A percentile compares a stretch with the other conserved stretches of the same genome.
phyloP scores from a whole-genome alignment of 768 basidiomycete genomes.

The Chalciporus sphaerocephalus region DNA sequence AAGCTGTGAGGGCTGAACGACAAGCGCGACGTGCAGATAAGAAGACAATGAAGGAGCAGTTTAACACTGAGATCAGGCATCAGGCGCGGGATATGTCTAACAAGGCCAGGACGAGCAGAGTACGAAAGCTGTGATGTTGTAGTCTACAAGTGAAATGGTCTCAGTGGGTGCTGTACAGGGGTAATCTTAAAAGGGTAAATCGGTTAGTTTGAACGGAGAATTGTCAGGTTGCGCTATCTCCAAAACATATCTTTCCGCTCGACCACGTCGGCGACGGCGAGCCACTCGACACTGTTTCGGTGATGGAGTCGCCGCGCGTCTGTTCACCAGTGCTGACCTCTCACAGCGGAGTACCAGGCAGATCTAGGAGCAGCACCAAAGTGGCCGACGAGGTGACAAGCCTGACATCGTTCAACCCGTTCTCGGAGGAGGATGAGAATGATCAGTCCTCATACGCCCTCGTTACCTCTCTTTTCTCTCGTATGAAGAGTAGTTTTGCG shows the following conservation, averaged over 20 bases:
- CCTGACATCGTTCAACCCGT: conserved; percentile 86
- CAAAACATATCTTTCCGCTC: too few species aligned
- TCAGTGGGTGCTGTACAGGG: background rate
- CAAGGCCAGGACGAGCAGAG: conserved; percentile 33
- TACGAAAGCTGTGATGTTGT: conserved; percentile 19
- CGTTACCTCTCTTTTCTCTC: conserved; percentile 74
- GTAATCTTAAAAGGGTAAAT: conserved; percentile 12
- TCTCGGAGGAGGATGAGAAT: conserved; percentile 89
- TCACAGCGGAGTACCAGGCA: conserved; percentile 43
- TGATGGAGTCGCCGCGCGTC: conserved; percentile 34
- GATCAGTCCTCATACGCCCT: conserved; percentile 84
- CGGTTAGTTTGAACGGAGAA: conserved; percentile 7
- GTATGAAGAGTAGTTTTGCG: conserved; percentile 75
- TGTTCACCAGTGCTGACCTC: conserved; percentile 27
- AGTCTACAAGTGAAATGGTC: background rate
- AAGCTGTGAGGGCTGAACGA: conserved; percentile 61
- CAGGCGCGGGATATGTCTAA: conserved; percentile 50
- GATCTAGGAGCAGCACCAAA: conserved; percentile 62
- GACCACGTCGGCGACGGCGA: background rate
- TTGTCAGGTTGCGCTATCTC: too few species aligned
- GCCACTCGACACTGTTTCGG: background rate
- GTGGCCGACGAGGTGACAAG: conserved; percentile 58
- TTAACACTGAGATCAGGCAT: conserved; percentile 55
- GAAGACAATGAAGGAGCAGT: conserved; percentile 61
- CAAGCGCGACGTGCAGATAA: conserved; percentile 64